A percentile compares a stretch with the other conserved stretches of the same genome.
Evolutionary conservation across 768 basidiomycete species (phyloP).

Genomic region (Mycena polygramma): DNA sequence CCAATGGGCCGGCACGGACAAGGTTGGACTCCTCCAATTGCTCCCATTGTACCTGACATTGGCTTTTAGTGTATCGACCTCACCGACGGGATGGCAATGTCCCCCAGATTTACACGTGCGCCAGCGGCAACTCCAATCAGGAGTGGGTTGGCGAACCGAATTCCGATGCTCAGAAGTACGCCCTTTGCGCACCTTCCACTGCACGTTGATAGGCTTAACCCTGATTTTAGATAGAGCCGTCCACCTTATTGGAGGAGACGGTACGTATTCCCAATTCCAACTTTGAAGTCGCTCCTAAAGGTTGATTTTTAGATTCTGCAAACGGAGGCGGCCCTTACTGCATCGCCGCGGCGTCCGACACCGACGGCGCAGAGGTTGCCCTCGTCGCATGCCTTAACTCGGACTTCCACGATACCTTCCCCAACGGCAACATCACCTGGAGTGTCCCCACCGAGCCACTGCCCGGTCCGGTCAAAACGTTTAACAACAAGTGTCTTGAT

Average conservation of each 20-base stretch:
- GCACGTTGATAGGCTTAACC: no score
- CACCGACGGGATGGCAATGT: constrained; percentile 4
- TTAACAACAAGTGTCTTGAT: constrained; percentile 36
- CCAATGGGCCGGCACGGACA: constrained; percentile 6
- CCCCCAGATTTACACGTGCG: background rate
- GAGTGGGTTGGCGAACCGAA: background rate
- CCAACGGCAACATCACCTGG: constrained; percentile 23
- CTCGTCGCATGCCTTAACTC: constrained; percentile 12
- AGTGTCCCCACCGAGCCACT: background rate
- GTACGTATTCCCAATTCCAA: background rate
- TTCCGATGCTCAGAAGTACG: background rate
- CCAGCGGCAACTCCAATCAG: background rate
- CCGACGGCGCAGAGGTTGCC: constrained; percentile 1
- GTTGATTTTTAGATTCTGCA: background rate
- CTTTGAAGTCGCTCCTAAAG: background rate
- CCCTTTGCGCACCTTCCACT: background rate
- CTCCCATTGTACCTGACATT: no score
- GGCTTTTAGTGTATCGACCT: background rate
- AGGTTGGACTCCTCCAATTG: no score
- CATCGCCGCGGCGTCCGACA: constrained; percentile 10
- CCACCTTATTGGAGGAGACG: background rate
- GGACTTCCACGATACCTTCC: constrained; percentile 15
- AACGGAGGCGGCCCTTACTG: background rate
- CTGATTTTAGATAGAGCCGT: background rate
- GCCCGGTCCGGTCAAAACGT: constrained; percentile 2